Conservation (phyloP, 495 filamentous ascomycete species). For the Schizothecium vesticola region DNA sequence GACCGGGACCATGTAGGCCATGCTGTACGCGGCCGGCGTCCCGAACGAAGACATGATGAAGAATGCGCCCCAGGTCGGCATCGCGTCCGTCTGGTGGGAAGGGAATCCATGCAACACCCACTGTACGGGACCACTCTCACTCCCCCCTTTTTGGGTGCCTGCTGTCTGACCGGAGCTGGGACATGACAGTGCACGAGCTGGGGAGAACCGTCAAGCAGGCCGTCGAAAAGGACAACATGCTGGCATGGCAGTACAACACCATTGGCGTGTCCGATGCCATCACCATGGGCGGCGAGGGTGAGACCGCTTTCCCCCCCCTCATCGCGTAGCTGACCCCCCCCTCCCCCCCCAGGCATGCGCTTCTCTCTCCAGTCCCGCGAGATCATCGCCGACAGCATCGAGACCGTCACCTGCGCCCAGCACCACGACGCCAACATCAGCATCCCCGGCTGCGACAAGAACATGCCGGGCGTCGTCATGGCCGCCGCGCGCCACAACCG, state of each 20-base stretch:
- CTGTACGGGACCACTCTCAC: slow-evolving; percentile 28
- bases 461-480: slow-evolving; percentile 82
- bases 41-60: slow-evolving; percentile 82
- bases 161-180: neutral
- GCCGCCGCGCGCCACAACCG: slow-evolving; percentile 81
- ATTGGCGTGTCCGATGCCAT: slow-evolving; percentile 91
- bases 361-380: slow-evolving; percentile 95
- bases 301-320: slow-evolving; percentile 13
- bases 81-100: slow-evolving; percentile 95
- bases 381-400: slow-evolving; percentile 91
- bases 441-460: slow-evolving; percentile 97
- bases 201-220: slow-evolving; percentile 86
- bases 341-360: slow-evolving; percentile 69
- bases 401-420: slow-evolving; percentile 83
- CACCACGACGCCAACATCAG: slow-evolving; percentile 91
- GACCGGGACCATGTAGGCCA: slow-evolving; percentile 54
- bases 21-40: slow-evolving; percentile 92
- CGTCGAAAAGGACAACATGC: slow-evolving; percentile 75
- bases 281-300: slow-evolving; percentile 94
- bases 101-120: slow-evolving; percentile 72
- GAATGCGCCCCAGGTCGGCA: slow-evolving; percentile 82
- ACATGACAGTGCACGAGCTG: slow-evolving; percentile 65
- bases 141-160: neutral
- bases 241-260: slow-evolving; percentile 92
- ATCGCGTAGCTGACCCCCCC: slow-evolving; percentile 11